phyloP scores from a whole-genome alignment of 2,329 filamentous ascomycete species.

The Arachnomyces sp. region DNA sequence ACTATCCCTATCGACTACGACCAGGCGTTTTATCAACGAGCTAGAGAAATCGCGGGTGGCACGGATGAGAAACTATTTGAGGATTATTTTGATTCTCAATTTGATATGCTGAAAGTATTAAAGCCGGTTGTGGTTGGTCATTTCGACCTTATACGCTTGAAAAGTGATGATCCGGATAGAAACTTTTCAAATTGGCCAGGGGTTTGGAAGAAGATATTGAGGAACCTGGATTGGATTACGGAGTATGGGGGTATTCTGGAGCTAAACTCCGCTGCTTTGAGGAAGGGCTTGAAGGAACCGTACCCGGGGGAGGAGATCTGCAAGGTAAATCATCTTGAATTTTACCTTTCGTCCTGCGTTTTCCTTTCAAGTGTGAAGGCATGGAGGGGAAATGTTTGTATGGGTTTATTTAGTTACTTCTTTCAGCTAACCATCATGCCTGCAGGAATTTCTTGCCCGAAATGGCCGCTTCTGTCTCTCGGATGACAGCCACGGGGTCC shows the following conservation, averaged over 20 bases:
- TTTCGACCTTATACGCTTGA: constrained; percentile 82
- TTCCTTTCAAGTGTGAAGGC: constrained; percentile 3
- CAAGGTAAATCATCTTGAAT: constrained; percentile 58
- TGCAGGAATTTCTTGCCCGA: constrained; percentile 61
- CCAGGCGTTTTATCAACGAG: constrained; percentile 55
- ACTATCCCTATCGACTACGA: constrained; percentile 87
- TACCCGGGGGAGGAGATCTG: constrained; percentile 78
- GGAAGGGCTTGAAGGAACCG: constrained; percentile 84
- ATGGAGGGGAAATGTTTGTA: constrained; percentile 11
- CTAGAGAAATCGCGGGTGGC: constrained; percentile 50
- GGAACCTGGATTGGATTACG: constrained; percentile 66
- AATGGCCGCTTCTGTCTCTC: constrained; percentile 82
- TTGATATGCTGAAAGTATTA: constrained; percentile 66
- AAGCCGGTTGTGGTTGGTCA: constrained; percentile 78
- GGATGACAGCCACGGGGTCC: constrained; percentile 87
- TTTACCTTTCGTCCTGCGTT: neutral
- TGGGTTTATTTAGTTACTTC: constrained; percentile 4
- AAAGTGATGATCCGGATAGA: constrained; percentile 61
- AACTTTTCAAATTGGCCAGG: constrained; percentile 51
- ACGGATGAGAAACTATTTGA: constrained; percentile 68
- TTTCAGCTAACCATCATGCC: neutral
- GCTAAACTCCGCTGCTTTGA: constrained; percentile 76
- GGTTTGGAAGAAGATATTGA: constrained; percentile 66
- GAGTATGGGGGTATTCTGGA: constrained; percentile 77
- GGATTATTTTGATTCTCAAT: constrained; percentile 83